phyloP scores from a whole-genome alignment of 495 filamentous ascomycete species.

The Talaromyces liani region DNA sequence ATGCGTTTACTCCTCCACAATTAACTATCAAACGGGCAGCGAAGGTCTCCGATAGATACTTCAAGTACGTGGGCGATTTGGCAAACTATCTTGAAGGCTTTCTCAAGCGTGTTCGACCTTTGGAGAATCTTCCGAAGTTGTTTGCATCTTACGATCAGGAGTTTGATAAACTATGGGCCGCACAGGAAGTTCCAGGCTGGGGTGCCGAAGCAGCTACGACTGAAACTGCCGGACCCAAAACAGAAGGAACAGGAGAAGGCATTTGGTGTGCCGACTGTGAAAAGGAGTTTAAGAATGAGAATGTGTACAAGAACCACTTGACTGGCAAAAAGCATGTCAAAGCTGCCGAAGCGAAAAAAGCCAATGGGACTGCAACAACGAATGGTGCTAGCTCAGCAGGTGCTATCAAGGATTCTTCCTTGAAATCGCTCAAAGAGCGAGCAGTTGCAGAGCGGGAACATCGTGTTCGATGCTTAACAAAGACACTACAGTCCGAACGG shows the following conservation, averaged over 20 bases:
- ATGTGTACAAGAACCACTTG: slow-evolving; percentile 85
- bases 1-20: slow-evolving; percentile 68
- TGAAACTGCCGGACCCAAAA: slow-evolving; percentile 35
- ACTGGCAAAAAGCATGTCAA: slow-evolving; percentile 87
- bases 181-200: slow-evolving; percentile 76
- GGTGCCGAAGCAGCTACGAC: slow-evolving; percentile 45
- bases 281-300: slow-evolving; percentile 92
- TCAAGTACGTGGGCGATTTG: slow-evolving; percentile 75
- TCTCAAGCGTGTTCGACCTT: slow-evolving; percentile 67
- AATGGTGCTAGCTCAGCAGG: slow-evolving; percentile 16
- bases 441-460: slow-evolving; percentile 86
- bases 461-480: slow-evolving; percentile 66
- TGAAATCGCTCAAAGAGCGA: slow-evolving; percentile 69
- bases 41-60: slow-evolving; percentile 86
- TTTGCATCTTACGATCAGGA: slow-evolving; percentile 67
- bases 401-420: slow-evolving; percentile 19
- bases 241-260: slow-evolving; percentile 58
- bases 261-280: slow-evolving; percentile 86
- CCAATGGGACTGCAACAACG: slow-evolving; percentile 26
- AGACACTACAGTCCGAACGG: slow-evolving; percentile 69
- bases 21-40: slow-evolving; percentile 65
- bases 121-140: slow-evolving; percentile 76
- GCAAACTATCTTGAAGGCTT: slow-evolving; percentile 80
- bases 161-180: slow-evolving; percentile 77
- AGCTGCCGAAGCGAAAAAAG: slow-evolving; percentile 56